Evolutionary conservation across 306 rosid species (phyloP).

Genomic region (Parietaria judaica): DNA sequence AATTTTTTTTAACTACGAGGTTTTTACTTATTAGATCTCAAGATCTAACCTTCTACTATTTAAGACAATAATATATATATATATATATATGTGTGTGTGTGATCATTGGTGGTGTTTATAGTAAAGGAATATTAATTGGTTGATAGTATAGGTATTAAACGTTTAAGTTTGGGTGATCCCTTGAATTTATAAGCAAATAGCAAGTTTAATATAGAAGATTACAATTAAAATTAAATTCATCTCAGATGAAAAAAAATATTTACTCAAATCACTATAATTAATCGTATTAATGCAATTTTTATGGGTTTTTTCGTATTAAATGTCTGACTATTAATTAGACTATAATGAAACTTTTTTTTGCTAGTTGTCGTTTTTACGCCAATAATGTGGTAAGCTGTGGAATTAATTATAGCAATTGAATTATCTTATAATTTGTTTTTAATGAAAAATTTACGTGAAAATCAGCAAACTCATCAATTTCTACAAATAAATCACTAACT

Average conservation of each 20-base stretch:
- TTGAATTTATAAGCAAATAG: neutral
- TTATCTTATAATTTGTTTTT: neutral
- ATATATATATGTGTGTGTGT: too few relatives aligned
- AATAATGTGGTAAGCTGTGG: neutral
- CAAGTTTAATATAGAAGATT: neutral
- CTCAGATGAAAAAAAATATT: constrained; percentile 8
- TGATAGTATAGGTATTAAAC: too few relatives aligned
- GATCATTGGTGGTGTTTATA: too few relatives aligned
- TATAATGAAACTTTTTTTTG: neutral
- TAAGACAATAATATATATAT: too few relatives aligned
- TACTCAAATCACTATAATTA: neutral
- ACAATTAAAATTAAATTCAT: neutral
- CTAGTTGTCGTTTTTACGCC: constrained; percentile 5
- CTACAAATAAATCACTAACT: too few relatives aligned
- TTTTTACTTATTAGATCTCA: too few relatives aligned
- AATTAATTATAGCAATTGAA: constrained; percentile 2
- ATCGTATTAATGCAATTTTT: neutral
- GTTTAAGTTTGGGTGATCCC: too few relatives aligned
- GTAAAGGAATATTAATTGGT: too few relatives aligned
- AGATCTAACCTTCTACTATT: too few relatives aligned
- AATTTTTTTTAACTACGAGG: too few relatives aligned
- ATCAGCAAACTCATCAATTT: too few relatives aligned
- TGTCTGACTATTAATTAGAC: neutral
- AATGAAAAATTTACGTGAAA: too few relatives aligned
- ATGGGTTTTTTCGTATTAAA: neutral